A percentile compares a stretch with the other conserved stretches of the same genome.
phyloP scores from a whole-genome alignment of 2,329 filamentous ascomycete species.

The Pyricularia pennisetigena region DNA sequence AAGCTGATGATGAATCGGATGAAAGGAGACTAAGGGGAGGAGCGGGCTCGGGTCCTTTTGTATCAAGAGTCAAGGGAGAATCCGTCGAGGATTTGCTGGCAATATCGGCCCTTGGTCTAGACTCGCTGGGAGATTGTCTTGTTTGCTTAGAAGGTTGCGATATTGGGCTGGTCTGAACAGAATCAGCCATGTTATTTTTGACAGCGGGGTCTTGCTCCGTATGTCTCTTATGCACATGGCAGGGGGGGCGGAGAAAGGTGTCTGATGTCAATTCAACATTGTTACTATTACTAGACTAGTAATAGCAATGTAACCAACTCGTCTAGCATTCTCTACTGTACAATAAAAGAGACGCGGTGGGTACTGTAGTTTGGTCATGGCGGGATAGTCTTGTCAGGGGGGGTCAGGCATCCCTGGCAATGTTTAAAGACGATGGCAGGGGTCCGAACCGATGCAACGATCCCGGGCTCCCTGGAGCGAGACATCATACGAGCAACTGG shows the following conservation, averaged over 20 bases:
- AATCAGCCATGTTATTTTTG: not conserved
- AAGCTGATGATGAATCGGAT: not conserved
- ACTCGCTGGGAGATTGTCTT: not conserved
- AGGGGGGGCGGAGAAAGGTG: not conserved
- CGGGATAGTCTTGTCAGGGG: not conserved
- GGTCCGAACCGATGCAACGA: not conserved
- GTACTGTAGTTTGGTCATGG: not conserved
- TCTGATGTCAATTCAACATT: not conserved
- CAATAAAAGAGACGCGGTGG: not conserved
- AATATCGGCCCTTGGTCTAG: not conserved
- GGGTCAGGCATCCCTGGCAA: not conserved
- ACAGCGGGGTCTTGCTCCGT: not conserved
- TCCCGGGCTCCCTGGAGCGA: not conserved
- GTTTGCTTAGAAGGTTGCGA: not conserved
- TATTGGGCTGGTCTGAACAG: not conserved
- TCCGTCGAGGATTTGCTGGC: not conserved
- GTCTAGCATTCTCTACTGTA: too few relatives aligned
- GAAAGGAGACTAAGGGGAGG: not conserved
- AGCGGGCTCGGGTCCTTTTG: not conserved
- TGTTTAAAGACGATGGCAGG: not conserved
- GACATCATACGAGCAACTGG: slow-evolving; percentile 5
- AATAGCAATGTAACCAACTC: not conserved
- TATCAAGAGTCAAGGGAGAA: not conserved
- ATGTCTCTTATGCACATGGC: not conserved
- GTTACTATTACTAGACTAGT: too few relatives aligned